phyloP scores from a whole-genome alignment of 805 yeast species.

The Kodamaea jinghongensis region DNA sequence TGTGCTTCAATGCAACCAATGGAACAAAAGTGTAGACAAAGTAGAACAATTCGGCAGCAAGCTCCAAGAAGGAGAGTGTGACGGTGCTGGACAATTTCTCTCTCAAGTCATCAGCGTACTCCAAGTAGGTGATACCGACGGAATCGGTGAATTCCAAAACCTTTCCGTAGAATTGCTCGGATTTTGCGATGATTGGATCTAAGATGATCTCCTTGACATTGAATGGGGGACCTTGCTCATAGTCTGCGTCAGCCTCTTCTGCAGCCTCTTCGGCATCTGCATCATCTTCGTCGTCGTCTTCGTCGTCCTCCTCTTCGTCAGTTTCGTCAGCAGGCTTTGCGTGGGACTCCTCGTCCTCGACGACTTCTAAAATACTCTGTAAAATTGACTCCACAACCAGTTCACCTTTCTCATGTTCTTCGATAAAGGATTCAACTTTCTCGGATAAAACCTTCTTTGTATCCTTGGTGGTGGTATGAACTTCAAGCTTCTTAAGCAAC shows the following conservation, averaged over 20 bases:
- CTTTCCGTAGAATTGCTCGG: constrained; percentile 24
- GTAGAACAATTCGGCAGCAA: constrained; percentile 26
- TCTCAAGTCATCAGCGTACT: constrained; percentile 37
- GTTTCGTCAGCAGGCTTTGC: constrained; percentile 11
- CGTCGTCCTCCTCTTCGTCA: constrained; percentile 18
- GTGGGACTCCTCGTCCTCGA: constrained; percentile 20
- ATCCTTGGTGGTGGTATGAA: constrained; percentile 35
- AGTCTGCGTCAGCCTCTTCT: constrained; percentile 36
- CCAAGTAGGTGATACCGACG: constrained; percentile 34
- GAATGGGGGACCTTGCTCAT: constrained; percentile 38
- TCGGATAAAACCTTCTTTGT: constrained; percentile 42
- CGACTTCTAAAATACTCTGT: constrained; percentile 18
- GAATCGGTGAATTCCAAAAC: constrained; percentile 32
- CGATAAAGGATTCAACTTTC: constrained; percentile 31
- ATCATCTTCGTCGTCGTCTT: constrained; percentile 18
- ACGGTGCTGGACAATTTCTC: constrained; percentile 37
- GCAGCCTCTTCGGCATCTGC: constrained; percentile 31
- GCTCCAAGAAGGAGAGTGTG: constrained; percentile 34
- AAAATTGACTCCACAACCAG: constrained; percentile 16
- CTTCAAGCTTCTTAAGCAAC: constrained; percentile 34
- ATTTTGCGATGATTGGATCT: constrained; percentile 35
- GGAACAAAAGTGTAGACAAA: constrained; percentile 35
- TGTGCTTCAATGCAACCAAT: constrained; percentile 34
- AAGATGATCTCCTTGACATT: constrained; percentile 35
- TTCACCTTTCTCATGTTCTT: constrained; percentile 21